Conservation (phyloP, 1,284 basidiomycete genomes). For the Taiwanofungus camphoratus region DNA sequence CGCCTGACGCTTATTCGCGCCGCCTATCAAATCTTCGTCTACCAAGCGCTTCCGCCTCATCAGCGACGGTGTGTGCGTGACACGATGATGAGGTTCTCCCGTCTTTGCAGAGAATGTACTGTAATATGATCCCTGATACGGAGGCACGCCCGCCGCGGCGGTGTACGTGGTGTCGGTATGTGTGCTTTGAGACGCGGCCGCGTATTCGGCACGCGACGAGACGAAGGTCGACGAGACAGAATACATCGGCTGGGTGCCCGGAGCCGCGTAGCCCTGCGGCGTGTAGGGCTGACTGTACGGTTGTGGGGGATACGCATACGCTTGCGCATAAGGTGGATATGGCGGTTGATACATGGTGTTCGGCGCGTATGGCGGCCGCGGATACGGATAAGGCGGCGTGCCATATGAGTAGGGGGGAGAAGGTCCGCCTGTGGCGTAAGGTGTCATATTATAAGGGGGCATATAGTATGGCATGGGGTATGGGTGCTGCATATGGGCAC, state of each 20-base stretch:
- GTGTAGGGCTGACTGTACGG: slow-evolving; percentile 15
- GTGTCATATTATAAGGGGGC: slow-evolving; percentile 27
- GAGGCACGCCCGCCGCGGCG: background rate
- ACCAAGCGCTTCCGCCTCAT: slow-evolving; percentile 1
- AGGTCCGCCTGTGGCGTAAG: slow-evolving; percentile 18
- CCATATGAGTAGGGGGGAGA: slow-evolving; percentile 14
- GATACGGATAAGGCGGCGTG: slow-evolving; percentile 17
- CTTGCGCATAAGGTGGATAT: slow-evolving; percentile 17
- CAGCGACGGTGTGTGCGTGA: background rate
- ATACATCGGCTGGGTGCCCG: slow-evolving; percentile 4
- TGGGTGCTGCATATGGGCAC: slow-evolving; percentile 12
- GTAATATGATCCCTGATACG: slow-evolving; percentile 9
- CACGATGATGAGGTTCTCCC: slow-evolving; percentile 11
- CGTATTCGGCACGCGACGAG: slow-evolving; percentile 6
- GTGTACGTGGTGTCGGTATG: background rate
- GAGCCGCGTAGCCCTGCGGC: slow-evolving; percentile 9
- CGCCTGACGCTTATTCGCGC: background rate
- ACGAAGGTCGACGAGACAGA: slow-evolving; percentile 9
- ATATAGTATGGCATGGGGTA: slow-evolving; percentile 32
- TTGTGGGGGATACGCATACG: slow-evolving; percentile 16
- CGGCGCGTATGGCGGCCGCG: slow-evolving; percentile 15
- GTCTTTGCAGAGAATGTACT: slow-evolving; percentile 18
- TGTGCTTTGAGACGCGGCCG: slow-evolving; percentile 7
- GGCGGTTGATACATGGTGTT: slow-evolving; percentile 12
- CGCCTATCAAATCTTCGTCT: background rate